Percentiles rank a stretch among this genome's conserved stretches.
Evolutionary conservation across 2,329 filamentous ascomycete species (phyloP).

Genomic region (Colletotrichum incanum): DNA sequence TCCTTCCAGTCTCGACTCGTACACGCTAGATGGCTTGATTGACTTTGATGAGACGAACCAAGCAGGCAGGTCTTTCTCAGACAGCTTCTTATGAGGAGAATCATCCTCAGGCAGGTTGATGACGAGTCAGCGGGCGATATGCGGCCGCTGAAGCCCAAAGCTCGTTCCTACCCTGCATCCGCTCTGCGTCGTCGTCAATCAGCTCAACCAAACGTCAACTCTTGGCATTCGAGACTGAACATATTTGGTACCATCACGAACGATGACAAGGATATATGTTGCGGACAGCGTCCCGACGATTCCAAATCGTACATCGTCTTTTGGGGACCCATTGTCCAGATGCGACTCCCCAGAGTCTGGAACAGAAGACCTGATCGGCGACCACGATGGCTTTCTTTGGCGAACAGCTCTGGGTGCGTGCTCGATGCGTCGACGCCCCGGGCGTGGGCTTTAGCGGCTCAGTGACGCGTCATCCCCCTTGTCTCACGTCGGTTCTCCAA

Average conservation of each 20-base stretch:
- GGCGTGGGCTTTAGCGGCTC: constrained; percentile 37
- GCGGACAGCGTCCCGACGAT: constrained; percentile 10
- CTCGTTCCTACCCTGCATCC: neutral
- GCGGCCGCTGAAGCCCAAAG: constrained; percentile 5
- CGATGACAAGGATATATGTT: constrained; percentile 8
- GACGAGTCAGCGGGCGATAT: constrained; percentile 31
- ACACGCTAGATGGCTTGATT: constrained; percentile 23
- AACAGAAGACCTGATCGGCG: constrained; percentile 36
- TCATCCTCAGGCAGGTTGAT: constrained; percentile 25
- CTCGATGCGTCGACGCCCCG: constrained; percentile 22
- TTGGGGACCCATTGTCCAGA: constrained; percentile 13
- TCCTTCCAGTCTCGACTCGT: constrained; percentile 2
- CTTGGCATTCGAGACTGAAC: constrained; percentile 5
- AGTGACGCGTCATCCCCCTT: constrained; percentile 44
- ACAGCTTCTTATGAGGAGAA: constrained; percentile 17
- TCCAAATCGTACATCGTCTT: constrained; percentile 13
- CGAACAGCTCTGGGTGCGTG: constrained; percentile 10
- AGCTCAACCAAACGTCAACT: constrained; percentile 2
- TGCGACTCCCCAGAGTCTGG: constrained; percentile 31
- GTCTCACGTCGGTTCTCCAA: constrained; percentile 40
- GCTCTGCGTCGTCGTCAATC: constrained; percentile 1
- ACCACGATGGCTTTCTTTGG: constrained; percentile 14
- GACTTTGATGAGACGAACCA: constrained; percentile 41
- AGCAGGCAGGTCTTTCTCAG: constrained; percentile 9
- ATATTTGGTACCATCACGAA: constrained; percentile 24